Evolutionary conservation across 2,329 filamentous ascomycete species (phyloP).

Genomic region (Claviceps citrina): DNA sequence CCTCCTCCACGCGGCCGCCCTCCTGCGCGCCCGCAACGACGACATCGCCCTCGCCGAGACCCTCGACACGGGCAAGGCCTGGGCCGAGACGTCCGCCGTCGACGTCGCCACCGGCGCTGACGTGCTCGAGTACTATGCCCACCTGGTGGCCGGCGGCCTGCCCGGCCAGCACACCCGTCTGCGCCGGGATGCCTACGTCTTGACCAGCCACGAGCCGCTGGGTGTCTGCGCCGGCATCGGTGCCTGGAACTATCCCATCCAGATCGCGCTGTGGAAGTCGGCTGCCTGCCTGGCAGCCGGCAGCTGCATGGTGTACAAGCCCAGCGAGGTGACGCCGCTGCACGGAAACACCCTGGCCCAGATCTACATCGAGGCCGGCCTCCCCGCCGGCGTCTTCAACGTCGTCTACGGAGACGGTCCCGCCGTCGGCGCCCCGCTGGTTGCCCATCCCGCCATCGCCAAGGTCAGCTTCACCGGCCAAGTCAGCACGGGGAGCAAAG

Average conservation of each 20-base stretch:
- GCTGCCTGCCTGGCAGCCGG: conserved; percentile 72
- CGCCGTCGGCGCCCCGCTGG: conserved; percentile 55
- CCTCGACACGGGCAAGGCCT: conserved; percentile 74
- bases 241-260: conserved; percentile 85
- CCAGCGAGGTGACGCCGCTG: conserved; percentile 74
- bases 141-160: conserved; percentile 61
- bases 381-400: conserved; percentile 75
- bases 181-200: conserved; percentile 63
- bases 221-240: conserved; percentile 79
- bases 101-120: conserved; percentile 74
- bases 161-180: conserved; percentile 68
- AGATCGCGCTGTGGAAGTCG: conserved; percentile 83
- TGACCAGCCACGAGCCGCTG: conserved; percentile 66
- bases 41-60: conserved; percentile 67
- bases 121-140: conserved; percentile 75
- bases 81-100: conserved; percentile 68
- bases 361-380: conserved; percentile 62
- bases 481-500: conserved; percentile 68
- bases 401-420: conserved; percentile 69
- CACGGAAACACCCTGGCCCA: conserved; percentile 62
- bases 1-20: conserved; percentile 57
- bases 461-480: conserved; percentile 88
- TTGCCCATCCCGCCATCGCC: conserved; percentile 54
- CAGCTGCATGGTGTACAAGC: conserved; percentile 85
- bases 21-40: conserved; percentile 65